phyloP scores from a whole-genome alignment of 140 eudicot species.

The Bidens hawaiensis region DNA sequence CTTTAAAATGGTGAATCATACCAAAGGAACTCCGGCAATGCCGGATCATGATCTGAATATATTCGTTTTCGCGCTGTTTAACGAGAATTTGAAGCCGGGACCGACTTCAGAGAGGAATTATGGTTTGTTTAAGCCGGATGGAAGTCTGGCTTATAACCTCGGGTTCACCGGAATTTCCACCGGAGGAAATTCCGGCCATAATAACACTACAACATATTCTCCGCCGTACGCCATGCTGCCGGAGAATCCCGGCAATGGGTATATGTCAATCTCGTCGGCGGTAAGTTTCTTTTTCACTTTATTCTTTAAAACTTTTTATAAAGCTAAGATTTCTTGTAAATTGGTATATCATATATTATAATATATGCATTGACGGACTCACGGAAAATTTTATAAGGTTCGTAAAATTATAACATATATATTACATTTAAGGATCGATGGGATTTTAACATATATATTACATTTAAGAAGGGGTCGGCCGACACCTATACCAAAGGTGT shows the following conservation, averaged over 20 bases:
- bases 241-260: constrained; percentile 50
- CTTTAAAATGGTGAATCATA: constrained; percentile 50
- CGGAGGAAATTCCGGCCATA: constrained; percentile 25
- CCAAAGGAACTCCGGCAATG: constrained; percentile 80
- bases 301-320: constrained; percentile 17
- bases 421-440: too few species aligned
- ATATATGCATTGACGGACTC: too few species aligned
- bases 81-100: constrained; percentile 86
- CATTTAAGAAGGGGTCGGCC: too few species aligned
- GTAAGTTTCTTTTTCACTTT: constrained; percentile 41
- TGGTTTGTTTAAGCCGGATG: constrained; percentile 89
- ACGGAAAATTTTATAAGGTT: too few species aligned
- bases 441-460: too few species aligned
- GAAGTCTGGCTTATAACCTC: constrained; percentile 60
- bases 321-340: constrained; percentile 4
- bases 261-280: constrained; percentile 57
- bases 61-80: constrained; percentile 72
- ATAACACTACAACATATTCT: not conserved
- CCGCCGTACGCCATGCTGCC: constrained; percentile 28
- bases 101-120: constrained; percentile 87
- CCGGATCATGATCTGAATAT: constrained; percentile 61
- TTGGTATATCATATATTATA: too few species aligned
- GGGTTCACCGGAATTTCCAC: constrained; percentile 39
- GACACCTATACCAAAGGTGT: too few species aligned
- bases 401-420: too few species aligned